Conservation (phyloP, 345 rosid species). For the Euphorbia tirucalli region DNA sequence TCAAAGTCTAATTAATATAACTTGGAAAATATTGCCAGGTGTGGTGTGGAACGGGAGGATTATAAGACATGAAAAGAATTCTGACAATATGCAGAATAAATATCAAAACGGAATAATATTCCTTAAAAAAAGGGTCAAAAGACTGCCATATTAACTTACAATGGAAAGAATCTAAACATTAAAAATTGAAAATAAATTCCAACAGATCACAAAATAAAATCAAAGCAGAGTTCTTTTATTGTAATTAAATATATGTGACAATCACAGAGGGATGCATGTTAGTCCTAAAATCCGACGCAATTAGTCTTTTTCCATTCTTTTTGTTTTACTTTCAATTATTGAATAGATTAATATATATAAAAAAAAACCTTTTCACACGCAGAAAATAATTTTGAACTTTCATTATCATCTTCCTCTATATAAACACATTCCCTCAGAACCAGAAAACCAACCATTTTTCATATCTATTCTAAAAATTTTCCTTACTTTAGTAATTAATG, state of each 20-base stretch:
- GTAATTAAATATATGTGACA: background rate
- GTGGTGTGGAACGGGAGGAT: no score
- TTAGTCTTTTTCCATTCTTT: background rate
- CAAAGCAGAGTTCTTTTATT: background rate
- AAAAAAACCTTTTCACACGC: constrained; percentile 1
- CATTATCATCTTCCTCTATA: background rate
- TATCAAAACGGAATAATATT: background rate
- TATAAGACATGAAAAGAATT: background rate
- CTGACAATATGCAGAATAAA: background rate
- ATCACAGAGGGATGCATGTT: background rate
- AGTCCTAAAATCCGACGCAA: background rate
- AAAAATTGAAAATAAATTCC: background rate
- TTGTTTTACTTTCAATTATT: background rate
- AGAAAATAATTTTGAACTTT: background rate
- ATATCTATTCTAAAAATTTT: no score
- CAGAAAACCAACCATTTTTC: background rate
- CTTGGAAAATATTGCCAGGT: no score
- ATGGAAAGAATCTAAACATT: background rate
- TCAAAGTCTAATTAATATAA: no score
- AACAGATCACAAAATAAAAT: background rate
- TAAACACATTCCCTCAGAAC: background rate
- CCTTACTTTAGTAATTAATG: background rate
- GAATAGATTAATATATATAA: no score
- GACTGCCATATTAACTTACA: background rate
- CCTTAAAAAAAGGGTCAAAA: background rate